These are phyloP conservation scores for Mycena alexandri DNA, from an alignment of 768 basidiomycete genomes.

Conservation along the genomic window DNA sequence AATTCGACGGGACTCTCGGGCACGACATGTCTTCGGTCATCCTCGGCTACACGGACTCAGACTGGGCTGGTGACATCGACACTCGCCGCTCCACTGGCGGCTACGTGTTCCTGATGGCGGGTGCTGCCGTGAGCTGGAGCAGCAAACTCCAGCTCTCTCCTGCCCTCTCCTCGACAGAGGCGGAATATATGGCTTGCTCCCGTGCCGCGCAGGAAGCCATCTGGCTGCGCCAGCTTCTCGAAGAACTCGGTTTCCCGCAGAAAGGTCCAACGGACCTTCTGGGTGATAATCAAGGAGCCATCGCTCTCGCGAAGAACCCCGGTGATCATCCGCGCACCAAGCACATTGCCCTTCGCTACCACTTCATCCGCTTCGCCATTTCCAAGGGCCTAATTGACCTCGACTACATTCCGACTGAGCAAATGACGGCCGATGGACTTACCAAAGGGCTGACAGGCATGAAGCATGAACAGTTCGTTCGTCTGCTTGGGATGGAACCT, in stretches of 20 bases:
- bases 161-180: constrained; percentile 55
- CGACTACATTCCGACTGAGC: no score
- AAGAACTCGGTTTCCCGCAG: constrained; percentile 29
- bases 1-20: no score
- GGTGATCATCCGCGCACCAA: constrained; percentile 45
- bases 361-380: constrained; percentile 49
- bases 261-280: constrained; percentile 16
- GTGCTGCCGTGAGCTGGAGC: constrained; percentile 54
- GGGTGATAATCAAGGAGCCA: constrained; percentile 40
- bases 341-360: constrained; percentile 50
- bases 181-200: constrained; percentile 52
- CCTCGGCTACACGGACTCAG: constrained; percentile 36
- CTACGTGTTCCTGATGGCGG: constrained; percentile 48
- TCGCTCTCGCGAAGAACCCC: constrained; percentile 41
- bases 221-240: constrained; percentile 42
- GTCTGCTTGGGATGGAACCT: no score
- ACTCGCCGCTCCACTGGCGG: constrained; percentile 39
- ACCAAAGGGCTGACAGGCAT: no score
- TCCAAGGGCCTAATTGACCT: no score
- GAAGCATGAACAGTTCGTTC: no score
- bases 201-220: constrained; percentile 42
- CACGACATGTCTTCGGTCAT: constrained; percentile 9
- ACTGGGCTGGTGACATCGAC: constrained; percentile 33
- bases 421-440: no score
- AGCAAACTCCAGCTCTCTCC: constrained; percentile 30